These are phyloP conservation scores for Dendrothele bispora DNA, from an alignment of 768 basidiomycete species.

Conservation along the genomic window DNA sequence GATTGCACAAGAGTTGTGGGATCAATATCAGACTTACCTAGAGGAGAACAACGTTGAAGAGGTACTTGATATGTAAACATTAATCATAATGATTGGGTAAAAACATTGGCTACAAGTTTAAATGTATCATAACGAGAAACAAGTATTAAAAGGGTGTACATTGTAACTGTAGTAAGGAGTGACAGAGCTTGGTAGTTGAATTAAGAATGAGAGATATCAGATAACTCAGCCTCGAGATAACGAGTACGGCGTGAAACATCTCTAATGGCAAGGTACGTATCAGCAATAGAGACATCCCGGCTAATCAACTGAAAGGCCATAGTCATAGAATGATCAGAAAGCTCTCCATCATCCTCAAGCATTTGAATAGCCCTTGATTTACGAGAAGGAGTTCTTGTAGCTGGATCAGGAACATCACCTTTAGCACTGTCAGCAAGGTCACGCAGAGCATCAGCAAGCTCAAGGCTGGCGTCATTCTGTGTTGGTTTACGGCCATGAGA, in stretches of 20 bases:
- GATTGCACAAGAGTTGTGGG: too few species aligned
- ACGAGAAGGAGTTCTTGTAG: too few species aligned
- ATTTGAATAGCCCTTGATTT: background rate
- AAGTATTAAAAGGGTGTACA: too few species aligned
- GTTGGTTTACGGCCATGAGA: background rate
- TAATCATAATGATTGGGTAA: too few species aligned
- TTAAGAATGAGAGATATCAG: too few species aligned
- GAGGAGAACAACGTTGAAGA: too few species aligned
- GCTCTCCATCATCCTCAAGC: background rate
- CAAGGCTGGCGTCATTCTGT: background rate
- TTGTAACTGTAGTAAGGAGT: too few species aligned
- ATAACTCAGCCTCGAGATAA: background rate
- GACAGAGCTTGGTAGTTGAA: too few species aligned
- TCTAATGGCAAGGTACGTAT: background rate
- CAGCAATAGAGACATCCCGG: background rate
- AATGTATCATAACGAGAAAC: too few species aligned
- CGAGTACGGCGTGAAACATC: background rate
- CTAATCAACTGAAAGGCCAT: background rate
- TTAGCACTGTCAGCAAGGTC: background rate
- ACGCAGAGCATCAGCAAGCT: background rate
- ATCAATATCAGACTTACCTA: too few species aligned
- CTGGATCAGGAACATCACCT: background rate
- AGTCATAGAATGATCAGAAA: background rate
- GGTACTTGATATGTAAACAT: too few species aligned
- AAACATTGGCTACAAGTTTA: too few species aligned